Percentiles rank a stretch among this genome's conserved stretches.
Evolutionary conservation across 2,329 filamentous ascomycete genomes (phyloP).

Genomic region (Dothideomycetidae sp.): DNA sequence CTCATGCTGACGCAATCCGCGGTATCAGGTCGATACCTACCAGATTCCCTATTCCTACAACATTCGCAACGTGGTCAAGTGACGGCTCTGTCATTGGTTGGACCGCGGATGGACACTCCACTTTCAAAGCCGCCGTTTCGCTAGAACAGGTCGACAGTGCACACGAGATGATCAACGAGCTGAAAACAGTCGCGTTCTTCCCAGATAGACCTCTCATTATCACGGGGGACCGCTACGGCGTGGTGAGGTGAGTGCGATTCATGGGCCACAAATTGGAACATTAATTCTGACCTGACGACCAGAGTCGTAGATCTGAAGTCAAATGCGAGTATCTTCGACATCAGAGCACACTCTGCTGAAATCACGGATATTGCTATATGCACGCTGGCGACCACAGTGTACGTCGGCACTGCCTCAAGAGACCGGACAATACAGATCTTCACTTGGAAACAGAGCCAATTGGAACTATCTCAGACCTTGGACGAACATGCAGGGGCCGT

Average conservation of each 20-base stretch:
- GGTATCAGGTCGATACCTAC: slow-evolving; percentile 55
- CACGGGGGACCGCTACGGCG: slow-evolving; percentile 77
- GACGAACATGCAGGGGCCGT: slow-evolving; percentile 85
- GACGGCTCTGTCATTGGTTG: slow-evolving; percentile 73
- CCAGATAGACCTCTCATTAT: slow-evolving; percentile 52
- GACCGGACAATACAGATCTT: slow-evolving; percentile 95
- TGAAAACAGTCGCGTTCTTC: slow-evolving; percentile 45
- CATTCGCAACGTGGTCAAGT: slow-evolving; percentile 81
- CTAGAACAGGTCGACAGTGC: slow-evolving; percentile 48
- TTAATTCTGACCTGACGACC: too few relatives aligned
- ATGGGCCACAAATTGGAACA: neutral
- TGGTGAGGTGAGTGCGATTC: slow-evolving; percentile 47
- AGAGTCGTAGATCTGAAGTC: slow-evolving; percentile 51
- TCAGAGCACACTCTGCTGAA: slow-evolving; percentile 75
- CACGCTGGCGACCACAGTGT: slow-evolving; percentile 43
- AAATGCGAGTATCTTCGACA: slow-evolving; percentile 49
- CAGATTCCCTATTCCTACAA: slow-evolving; percentile 47
- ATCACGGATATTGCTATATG: slow-evolving; percentile 68
- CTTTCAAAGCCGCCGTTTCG: slow-evolving; percentile 48
- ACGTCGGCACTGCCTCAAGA: slow-evolving; percentile 71
- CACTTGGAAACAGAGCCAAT: slow-evolving; percentile 33
- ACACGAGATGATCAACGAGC: slow-evolving; percentile 39
- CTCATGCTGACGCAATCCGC: slow-evolving; percentile 45
- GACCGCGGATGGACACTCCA: slow-evolving; percentile 57
- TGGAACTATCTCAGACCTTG: slow-evolving; percentile 72